Conservation (phyloP, 257 asterid genomes). For the Thymus quinquecostatus region DNA sequence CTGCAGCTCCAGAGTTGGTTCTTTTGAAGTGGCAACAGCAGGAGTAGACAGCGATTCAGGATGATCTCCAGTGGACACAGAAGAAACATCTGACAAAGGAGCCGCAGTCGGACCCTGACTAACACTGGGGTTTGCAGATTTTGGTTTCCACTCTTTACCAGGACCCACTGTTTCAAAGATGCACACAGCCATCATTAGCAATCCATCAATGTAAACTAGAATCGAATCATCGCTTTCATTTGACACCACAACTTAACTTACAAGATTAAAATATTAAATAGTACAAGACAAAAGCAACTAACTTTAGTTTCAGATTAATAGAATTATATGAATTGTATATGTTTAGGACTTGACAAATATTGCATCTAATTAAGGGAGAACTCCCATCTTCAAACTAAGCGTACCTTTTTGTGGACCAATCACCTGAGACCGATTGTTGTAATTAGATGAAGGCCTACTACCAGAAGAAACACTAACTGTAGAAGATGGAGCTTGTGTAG, state of each 20-base stretch:
- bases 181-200: constrained; percentile 31
- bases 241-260: constrained; percentile 7
- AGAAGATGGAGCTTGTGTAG: constrained; percentile 50
- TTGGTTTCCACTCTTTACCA: constrained; percentile 92
- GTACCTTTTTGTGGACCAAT: constrained; percentile 73
- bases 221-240: constrained; percentile 14
- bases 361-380: background rate
- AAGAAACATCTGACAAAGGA: constrained; percentile 51
- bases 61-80: constrained; percentile 48
- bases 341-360: constrained; percentile 6
- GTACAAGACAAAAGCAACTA: background rate
- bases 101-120: constrained; percentile 46
- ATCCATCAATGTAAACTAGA: constrained; percentile 7
- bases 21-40: constrained; percentile 48
- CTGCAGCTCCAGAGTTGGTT: constrained; percentile 59
- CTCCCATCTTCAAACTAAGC: constrained; percentile 28
- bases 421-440: constrained; percentile 65
- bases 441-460: constrained; percentile 76
- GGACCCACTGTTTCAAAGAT: constrained; percentile 53
- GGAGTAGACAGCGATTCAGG: constrained; percentile 43
- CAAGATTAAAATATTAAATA: background rate
- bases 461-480: constrained; percentile 49
- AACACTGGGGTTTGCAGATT: constrained; percentile 53
- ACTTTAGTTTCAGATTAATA: constrained; percentile 2
- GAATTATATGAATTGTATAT: constrained; percentile 3